Base-by-base conservation (phyloP, 257 asterid species). In the Penstemon davidsonii region DNA sequence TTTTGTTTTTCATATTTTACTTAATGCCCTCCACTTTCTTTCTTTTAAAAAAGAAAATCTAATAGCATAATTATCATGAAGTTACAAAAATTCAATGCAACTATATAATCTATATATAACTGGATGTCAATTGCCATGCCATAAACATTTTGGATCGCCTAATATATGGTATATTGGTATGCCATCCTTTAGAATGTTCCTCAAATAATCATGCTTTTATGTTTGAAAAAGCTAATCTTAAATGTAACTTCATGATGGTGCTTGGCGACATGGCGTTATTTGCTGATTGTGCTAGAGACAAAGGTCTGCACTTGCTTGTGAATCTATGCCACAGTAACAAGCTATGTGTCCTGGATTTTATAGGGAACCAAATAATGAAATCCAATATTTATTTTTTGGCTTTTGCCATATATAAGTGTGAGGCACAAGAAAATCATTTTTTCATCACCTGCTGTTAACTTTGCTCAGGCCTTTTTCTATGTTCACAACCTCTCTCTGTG, bases 1-100 rank as follows among this genome's bases (percentile, higher is more conserved):
- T 55, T 72, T 71, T 73, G 38, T 65, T 70, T 79, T 59, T 63
- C 15, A 42, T 13, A 60, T 36, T 60, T 67, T 19, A 56, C 42
- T 45, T 43, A 18, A 41, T 60, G 15, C 54, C 57, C 6, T 58
- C 36, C 60, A 38, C 37, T 41, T 50, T 36, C 53, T 55, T 19
- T 9, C 18, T 46, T 33, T 18, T 9, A 45, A 9, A 61, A 54
- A 52, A 54, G 46, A 53, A 38, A 25, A 60, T 52, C 47, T 71
- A 7, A 60, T 61, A 38, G 55, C 41, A 33, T 45, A 38, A 44
- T 12, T 55, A 42, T 40, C 12, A 55, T 25, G 60, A 67, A 67
- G 42, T 67, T 44, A 15, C 69, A 60, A 33, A 51, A 40, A 68
- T 41, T 11, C 53, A 55, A 8, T 58, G 5, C 71, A 36, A 60